Base-by-base conservation (phyloP, 2,329 filamentous ascomycete genomes). In the Beauveria rudraprayagi region DNA sequence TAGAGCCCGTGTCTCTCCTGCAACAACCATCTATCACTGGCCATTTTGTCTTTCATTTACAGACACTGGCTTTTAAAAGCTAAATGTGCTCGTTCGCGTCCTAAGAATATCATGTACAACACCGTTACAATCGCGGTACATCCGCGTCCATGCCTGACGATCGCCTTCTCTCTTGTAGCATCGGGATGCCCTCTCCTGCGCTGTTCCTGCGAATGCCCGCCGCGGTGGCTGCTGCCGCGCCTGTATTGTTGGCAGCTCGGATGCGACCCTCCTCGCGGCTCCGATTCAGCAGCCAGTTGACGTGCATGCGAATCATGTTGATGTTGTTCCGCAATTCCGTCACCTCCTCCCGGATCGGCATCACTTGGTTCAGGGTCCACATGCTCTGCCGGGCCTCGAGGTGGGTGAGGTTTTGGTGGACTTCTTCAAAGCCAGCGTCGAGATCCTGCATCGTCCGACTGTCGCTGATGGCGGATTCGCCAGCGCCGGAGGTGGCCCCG, bases 271-370 rank as follows among this genome's bases (percentile, higher is more conserved):
- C 79, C 64, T 81, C 78, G 10, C 79, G 71, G 62, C 78, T 78
- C 63, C 78, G 75, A 63, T 81, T 82, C 69, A 84, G 77, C 30
- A 84, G 75, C 81, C 81, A 84, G 61, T 80, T 80, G 50, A 84
- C 79, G 64, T 85, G 81, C 81, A 84, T 84, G 59, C 79, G 78
- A 48, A 85, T 76, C 66, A 83, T 80, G 56, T 82, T 82, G 63
- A 83, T 74, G 65, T 79, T 83, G 71, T 80, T 83, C 48, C 79
- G 76, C 47, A 84, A 73, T 68, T 87, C 84, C 4, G 80, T 78
- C n/a, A 87, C 77, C 70, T 86, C 82, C 62, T 87, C 83, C 61
- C 84, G 83, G 63, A 87, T 80, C 8, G 81, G 83, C 67, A 84
- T 78, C 5, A 83, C 80, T 69, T 86, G 82, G 66, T 85, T 86